Evolutionary conservation across 169 alveolate genomes (phyloP).

Genomic region (Plasmodium gallinaceum): DNA sequence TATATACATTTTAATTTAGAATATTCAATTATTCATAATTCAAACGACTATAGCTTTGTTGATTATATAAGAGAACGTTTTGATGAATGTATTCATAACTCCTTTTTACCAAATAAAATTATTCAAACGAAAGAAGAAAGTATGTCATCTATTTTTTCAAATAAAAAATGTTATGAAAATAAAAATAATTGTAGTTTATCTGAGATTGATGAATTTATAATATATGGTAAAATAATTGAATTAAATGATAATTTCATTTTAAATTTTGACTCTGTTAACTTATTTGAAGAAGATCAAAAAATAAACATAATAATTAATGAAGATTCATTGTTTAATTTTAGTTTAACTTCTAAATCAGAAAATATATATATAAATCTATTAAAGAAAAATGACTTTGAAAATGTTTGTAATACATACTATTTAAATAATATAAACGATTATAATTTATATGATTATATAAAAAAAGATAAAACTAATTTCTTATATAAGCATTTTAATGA

Average conservation of each 20-base stretch:
- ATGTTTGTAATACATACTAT: conserved; percentile 49
- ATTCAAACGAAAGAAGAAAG: conserved; percentile 2
- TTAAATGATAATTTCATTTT: conserved; percentile 46
- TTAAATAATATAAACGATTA: conserved; percentile 38
- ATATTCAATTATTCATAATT: conserved; percentile 18
- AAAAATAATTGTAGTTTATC: neutral
- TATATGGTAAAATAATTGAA: conserved; percentile 45
- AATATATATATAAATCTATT: conserved; percentile 17
- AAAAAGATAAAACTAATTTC: conserved; percentile 5
- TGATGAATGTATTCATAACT: conserved; percentile 28
- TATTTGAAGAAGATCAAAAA: conserved; percentile 14
- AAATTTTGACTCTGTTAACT: conserved; percentile 40
- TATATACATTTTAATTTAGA: conserved; percentile 29
- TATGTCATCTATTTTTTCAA: neutral
- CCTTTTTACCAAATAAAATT: conserved; percentile 22
- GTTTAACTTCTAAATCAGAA: conserved; percentile 4
- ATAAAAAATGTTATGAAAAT: conserved; percentile 5
- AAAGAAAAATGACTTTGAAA: conserved; percentile 3
- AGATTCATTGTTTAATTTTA: conserved; percentile 45
- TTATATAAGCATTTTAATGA: conserved; percentile 20
- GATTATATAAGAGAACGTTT: conserved; percentile 24
- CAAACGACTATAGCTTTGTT: neutral
- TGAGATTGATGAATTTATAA: conserved; percentile 17
- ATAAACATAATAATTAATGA: conserved; percentile 10
- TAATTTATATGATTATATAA: conserved; percentile 13